Conservation (phyloP, 1,139 yeast species). For the Nakaseomyces nivariensis region DNA sequence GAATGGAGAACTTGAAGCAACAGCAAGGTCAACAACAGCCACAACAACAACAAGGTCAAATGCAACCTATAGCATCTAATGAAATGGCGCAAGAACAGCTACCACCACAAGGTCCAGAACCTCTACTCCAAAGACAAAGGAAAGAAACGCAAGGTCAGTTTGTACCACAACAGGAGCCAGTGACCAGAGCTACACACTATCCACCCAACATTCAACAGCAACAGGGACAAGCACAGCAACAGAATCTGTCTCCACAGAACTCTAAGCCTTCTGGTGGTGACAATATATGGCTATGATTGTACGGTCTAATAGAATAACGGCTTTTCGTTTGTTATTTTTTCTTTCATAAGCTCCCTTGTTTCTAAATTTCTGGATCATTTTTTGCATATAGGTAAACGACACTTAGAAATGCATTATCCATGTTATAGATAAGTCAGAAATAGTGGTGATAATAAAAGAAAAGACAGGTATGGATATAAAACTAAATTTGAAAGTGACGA, state of each 20-base stretch:
- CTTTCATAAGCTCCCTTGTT: too few species aligned
- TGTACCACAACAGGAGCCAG: constrained; percentile 11
- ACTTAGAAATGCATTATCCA: too few species aligned
- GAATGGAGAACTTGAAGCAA: constrained; percentile 24
- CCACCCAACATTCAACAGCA: constrained; percentile 10
- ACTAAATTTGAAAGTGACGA: too few species aligned
- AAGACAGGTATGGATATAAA: too few species aligned
- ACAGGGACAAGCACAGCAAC: constrained; percentile 8
- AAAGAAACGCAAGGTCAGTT: constrained; percentile 13
- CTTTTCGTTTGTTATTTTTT: not conserved
- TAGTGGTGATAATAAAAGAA: too few species aligned
- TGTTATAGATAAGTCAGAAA: too few species aligned
- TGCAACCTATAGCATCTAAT: constrained; percentile 31
- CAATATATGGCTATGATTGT: constrained; percentile 17
- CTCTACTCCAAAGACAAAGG: constrained; percentile 16
- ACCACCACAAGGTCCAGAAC: constrained; percentile 20
- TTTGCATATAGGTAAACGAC: too few species aligned
- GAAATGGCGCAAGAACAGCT: constrained; percentile 2
- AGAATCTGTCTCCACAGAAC: constrained; percentile 7
- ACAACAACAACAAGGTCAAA: constrained; percentile 38
- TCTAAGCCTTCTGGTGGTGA: constrained; percentile 13
- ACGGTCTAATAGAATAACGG: not conserved
- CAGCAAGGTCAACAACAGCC: constrained; percentile 13
- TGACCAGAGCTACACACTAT: constrained; percentile 11
- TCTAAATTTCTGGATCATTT: too few species aligned